Evolutionary conservation across 2,329 filamentous ascomycete genomes (phyloP), one percentile per base, ranked within the genome.

Genomic region (Pseudogymnoascus sp.): DNA sequence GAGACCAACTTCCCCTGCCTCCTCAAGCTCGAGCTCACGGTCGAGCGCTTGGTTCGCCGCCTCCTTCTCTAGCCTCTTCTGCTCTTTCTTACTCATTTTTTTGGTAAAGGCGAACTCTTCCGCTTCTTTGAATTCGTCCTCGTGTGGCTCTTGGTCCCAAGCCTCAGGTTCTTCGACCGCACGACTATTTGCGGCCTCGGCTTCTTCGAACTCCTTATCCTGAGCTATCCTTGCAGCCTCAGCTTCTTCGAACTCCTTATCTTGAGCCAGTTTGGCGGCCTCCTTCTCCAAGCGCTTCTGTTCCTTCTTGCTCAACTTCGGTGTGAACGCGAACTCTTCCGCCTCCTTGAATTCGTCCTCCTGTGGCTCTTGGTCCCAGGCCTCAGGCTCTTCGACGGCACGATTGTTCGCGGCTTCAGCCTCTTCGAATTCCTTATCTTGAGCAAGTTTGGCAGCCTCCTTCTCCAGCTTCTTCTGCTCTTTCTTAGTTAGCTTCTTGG

Each of bases 241-340:
- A 6, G 40, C 41, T 19, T 53, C 46, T 10, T 53, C 46, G 24
- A 60, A 60, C 8, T 60, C 28, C 31, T 38, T 60, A 35, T 60
- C 56, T 6, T 60, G 59, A 0, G 31, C 59, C 1, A 22, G 19
- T 11, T 19, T 60, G 0, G 31, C 59, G 7, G 31, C 59, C 12
- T 60, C 82, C 68, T 79, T 81, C 68, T 74, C 80, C 35, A 78
- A 14, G 8, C n/a, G n/a, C 46, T 56, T 56, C n/a, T 56, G 46
- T 7, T 56, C 46, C 5, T 33, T 60, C 59, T 60, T 60, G 31
- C 37, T 60, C n/a, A 60, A 2, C 26, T 56, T 56, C 46, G 46
- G 46, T 8, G 46, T 40, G 14, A 40, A 40, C 3, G 37, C 11
- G 22, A 46, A 71, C 62, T 72, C 70, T 61, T 70, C 69, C 11